phyloP scores from a whole-genome alignment of 2,329 filamentous ascomycete species.

The Apiospora rasikravindrae region DNA sequence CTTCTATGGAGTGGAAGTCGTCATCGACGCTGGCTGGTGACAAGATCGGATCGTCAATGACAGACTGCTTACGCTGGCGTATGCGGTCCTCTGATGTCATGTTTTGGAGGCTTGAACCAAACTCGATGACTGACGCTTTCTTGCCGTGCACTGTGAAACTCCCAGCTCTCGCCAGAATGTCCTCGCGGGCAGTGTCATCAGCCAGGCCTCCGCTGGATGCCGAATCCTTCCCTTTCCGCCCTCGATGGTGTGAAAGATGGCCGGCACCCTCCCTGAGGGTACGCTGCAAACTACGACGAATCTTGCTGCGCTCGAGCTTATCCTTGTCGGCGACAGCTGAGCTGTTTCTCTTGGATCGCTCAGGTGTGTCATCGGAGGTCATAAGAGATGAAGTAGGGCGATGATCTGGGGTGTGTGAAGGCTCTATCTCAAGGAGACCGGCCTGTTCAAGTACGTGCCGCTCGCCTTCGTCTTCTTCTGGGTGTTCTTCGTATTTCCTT shows the following conservation, averaged over 20 bases:
- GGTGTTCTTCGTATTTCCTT: constrained; percentile 40
- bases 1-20: constrained; percentile 58
- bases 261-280: constrained; percentile 83
- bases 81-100: constrained; percentile 76
- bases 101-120: constrained; percentile 86
- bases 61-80: constrained; percentile 62
- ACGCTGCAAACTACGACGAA: constrained; percentile 85
- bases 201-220: constrained; percentile 59
- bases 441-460: constrained; percentile 70
- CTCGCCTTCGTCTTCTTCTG: constrained; percentile 69
- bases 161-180: constrained; percentile 78
- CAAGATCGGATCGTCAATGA: constrained; percentile 46
- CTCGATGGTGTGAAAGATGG: constrained; percentile 70
- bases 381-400: constrained; percentile 46
- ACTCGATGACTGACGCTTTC: constrained; percentile 96
- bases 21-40: constrained; percentile 48
- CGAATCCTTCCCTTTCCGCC: constrained; percentile 78
- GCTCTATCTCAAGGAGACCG: constrained; percentile 61
- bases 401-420: constrained; percentile 48
- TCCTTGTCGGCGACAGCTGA: constrained; percentile 44
- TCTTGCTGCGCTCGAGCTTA: constrained; percentile 67
- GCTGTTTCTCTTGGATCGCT: constrained; percentile 43
- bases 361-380: constrained; percentile 48
- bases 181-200: constrained; percentile 60
- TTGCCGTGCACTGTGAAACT: constrained; percentile 98